phyloP scores from a whole-genome alignment of 306 rosid species.

The Cyclanthera cordifolia region DNA sequence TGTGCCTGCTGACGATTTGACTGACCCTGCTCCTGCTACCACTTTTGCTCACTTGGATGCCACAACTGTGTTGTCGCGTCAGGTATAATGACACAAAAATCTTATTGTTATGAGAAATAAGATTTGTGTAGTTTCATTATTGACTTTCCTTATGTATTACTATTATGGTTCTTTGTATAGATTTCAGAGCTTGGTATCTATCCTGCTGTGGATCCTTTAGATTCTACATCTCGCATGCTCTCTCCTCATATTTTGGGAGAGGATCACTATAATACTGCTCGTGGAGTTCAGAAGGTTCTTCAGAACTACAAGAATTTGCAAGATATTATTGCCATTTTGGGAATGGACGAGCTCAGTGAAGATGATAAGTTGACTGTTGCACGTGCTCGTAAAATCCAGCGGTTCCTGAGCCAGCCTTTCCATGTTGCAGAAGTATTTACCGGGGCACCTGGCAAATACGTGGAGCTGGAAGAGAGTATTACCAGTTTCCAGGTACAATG shows the following conservation, averaged over 20 bases:
- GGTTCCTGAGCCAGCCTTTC: constrained; percentile 96
- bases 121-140: not conserved
- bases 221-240: constrained; percentile 98
- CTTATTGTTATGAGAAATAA: not conserved
- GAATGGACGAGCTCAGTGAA: constrained; percentile 99
- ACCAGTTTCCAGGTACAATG: constrained; percentile 78
- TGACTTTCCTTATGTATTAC: not conserved
- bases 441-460: constrained; percentile 96
- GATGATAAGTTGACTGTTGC: constrained; percentile 94
- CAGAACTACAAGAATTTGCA: constrained; percentile 98
- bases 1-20: constrained; percentile 99
- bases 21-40: constrained; percentile 99
- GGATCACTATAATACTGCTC: constrained; percentile 86
- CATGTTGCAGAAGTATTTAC: constrained; percentile 99
- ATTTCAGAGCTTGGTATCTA: constrained; percentile 97
- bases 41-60: constrained; percentile 99
- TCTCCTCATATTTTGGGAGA: constrained; percentile 95
- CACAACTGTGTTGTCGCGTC: constrained; percentile 89
- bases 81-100: constrained; percentile 33
- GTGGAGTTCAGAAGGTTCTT: constrained; percentile 91
- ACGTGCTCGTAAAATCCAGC: constrained; percentile 79
- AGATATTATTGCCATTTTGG: constrained; percentile 97
- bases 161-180: constrained; percentile 28
- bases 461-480: constrained; percentile 80
- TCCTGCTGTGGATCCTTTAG: constrained; percentile 92